Evolutionary conservation across 2,329 filamentous ascomycete species (phyloP).

Genomic region (Zymoseptoria passerinii): DNA sequence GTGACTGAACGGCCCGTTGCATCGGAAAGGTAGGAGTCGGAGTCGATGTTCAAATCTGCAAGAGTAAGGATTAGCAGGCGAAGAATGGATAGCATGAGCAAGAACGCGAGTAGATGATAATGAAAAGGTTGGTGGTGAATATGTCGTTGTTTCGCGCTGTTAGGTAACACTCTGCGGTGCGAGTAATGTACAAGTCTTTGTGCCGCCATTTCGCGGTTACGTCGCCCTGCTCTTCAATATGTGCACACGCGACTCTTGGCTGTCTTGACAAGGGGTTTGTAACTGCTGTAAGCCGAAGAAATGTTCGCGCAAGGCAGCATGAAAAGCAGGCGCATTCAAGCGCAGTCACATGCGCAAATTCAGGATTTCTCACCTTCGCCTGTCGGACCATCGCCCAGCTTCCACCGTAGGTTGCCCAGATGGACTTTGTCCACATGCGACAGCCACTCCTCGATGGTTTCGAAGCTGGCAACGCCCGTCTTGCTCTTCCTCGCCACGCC

Average conservation of each 20-base stretch:
- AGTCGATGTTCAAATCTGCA: constrained; percentile 29
- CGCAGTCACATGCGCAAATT: not conserved
- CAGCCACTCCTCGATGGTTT: constrained; percentile 36
- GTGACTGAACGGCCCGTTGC: constrained; percentile 40
- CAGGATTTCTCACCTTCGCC: constrained; percentile 28
- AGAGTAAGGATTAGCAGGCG: not conserved
- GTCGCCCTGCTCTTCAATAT: not conserved
- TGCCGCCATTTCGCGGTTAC: not conserved
- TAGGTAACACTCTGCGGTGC: not conserved
- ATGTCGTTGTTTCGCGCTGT: not conserved
- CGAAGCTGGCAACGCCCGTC: constrained; percentile 28
- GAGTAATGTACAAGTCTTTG: not conserved
- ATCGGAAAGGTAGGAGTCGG: constrained; percentile 43
- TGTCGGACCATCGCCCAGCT: constrained; percentile 52
- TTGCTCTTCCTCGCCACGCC: constrained; percentile 17
- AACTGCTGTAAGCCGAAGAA: not conserved
- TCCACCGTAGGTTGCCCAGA: constrained; percentile 47
- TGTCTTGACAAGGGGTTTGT: not conserved
- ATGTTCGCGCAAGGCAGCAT: not conserved
- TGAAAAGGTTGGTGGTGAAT: not conserved
- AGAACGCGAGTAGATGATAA: not conserved
- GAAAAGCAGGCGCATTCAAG: not conserved
- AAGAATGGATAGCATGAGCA: not conserved
- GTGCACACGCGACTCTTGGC: not conserved
- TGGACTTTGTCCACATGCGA: constrained; percentile 47